A percentile compares a stretch with the other conserved stretches of the same genome.
phyloP scores from a whole-genome alignment of 805 yeast genomes.

The Ogataea paraovalis region DNA sequence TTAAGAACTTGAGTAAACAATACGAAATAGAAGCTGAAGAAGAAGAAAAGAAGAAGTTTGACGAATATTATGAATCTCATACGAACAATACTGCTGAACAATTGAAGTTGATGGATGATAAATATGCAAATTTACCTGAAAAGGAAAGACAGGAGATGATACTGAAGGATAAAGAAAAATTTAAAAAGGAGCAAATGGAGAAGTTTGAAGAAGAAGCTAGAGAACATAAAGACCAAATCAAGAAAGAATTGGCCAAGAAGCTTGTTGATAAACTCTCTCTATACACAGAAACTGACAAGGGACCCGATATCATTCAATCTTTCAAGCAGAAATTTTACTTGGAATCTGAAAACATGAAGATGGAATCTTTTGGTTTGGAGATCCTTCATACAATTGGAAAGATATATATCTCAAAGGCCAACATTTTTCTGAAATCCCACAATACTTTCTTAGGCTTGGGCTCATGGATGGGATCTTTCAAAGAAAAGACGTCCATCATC shows the following conservation, averaged over 20 bases:
- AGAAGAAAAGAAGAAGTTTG: slow-evolving; percentile 33
- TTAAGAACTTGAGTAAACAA: slow-evolving; percentile 59
- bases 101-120: slow-evolving; percentile 26
- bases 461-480: slow-evolving; percentile 73
- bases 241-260: slow-evolving; percentile 45
- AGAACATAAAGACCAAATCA: slow-evolving; percentile 51
- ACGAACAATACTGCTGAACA: slow-evolving; percentile 25
- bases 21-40: slow-evolving; percentile 40
- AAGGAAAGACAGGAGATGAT: slow-evolving; percentile 29
- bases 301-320: slow-evolving; percentile 54
- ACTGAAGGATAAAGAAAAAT: slow-evolving; percentile 29
- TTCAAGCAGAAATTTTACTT: slow-evolving; percentile 48
- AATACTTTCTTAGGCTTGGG: slow-evolving; percentile 79
- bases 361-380: slow-evolving; percentile 94
- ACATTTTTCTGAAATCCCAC: slow-evolving; percentile 66
- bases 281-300: slow-evolving; percentile 55
- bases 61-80: slow-evolving; percentile 48
- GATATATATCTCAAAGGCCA: slow-evolving; percentile 71
- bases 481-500: slow-evolving; percentile 78
- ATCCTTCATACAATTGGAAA: slow-evolving; percentile 78
- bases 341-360: slow-evolving; percentile 77
- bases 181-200: slow-evolving; percentile 51
- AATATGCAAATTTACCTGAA: slow-evolving; percentile 15
- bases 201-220: slow-evolving; percentile 75
- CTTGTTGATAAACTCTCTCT: slow-evolving; percentile 45